Evolutionary conservation across 1,284 basidiomycete species (phyloP), one percentile per base, ranked within the genome.

Genomic region (Cystobasidium sp.): DNA sequence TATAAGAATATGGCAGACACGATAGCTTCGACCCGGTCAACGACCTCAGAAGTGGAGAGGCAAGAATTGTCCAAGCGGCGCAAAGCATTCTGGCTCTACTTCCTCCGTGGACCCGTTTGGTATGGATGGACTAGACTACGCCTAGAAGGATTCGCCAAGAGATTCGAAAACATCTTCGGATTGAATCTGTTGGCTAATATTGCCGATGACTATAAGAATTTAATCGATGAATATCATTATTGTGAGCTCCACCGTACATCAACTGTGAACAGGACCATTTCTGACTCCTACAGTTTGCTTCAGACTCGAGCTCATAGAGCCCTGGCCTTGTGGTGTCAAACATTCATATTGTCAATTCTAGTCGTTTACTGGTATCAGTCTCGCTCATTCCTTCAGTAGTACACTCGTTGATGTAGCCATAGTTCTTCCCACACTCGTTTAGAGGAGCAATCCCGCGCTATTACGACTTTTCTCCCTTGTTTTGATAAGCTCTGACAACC

Each of bases 211-310:
- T 84, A 84, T 76, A 78, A 81, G 16, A 82, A 83, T 0, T 77
- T 84, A n/a, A 80, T 84, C 69, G 83, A 84, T 79, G 82, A 83
- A 59, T 84, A 83, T 73, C 82, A 83, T 77, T 83, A 81, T 74
- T 83, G 78, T 79, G 43, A 68, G 72, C 39, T 31, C 31, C 31
- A 31, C 31, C 31, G 31, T 31, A 31, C 31, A 31, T 31, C 31
- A 31, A 2, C 31, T 31, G 31, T 31, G 31, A 5, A 31, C 31
- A 31, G 31, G 31, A 31, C 31, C 31, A 31, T 1, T 31, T 31
- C 31, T 31, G 31, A 31, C 2, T 31, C 5, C 5, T 31, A 2
- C 31, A 5, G 5, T 31, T 5, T 31, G 31, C 31, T 31, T 31
- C 41, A 46, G 39, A 47, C 53, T 68, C 24, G 18, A 20, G n/a